Evolutionary conservation across 176 grass and related monocot genomes (phyloP).

Genomic region (Tillandsia fasciculata): DNA sequence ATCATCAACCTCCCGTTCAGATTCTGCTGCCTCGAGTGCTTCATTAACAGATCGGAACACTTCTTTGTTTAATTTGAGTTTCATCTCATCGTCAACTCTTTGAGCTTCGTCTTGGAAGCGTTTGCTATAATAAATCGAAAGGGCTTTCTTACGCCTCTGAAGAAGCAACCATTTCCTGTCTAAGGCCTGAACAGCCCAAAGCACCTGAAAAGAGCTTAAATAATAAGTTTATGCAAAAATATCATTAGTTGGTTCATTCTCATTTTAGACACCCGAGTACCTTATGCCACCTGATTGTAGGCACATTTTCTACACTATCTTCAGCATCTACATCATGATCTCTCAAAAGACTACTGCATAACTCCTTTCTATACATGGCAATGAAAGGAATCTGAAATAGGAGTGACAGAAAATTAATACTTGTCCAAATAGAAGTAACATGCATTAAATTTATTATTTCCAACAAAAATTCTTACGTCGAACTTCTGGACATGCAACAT

Average conservation of each 20-base stretch:
- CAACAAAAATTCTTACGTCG: slow-evolving; percentile 49
- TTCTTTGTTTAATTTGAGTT: slow-evolving; percentile 42
- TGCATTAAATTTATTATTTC: slow-evolving; percentile 14
- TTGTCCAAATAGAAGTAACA: not conserved
- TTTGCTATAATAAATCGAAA: slow-evolving; percentile 69
- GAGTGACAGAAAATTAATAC: slow-evolving; percentile 12
- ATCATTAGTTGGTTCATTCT: not conserved
- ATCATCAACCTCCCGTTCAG: slow-evolving; percentile 96
- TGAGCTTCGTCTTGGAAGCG: slow-evolving; percentile 68
- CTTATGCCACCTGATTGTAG: slow-evolving; percentile 69
- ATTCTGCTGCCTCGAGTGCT: slow-evolving; percentile 73
- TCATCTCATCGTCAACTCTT: slow-evolving; percentile 67
- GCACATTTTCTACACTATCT: slow-evolving; percentile 8
- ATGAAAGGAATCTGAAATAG: slow-evolving; percentile 83
- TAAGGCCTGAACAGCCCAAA: slow-evolving; percentile 78
- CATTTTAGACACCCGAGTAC: slow-evolving; percentile 24
- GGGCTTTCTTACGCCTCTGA: slow-evolving; percentile 82
- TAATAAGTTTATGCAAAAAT: not conserved
- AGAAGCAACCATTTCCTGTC: slow-evolving; percentile 92
- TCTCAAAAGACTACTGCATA: slow-evolving; percentile 55
- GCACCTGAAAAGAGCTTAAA: slow-evolving; percentile 37
- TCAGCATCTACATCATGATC: slow-evolving; percentile 26
- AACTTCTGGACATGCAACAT: slow-evolving; percentile 86
- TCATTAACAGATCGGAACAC: slow-evolving; percentile 68
- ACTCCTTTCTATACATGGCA: slow-evolving; percentile 90